phyloP scores from a whole-genome alignment of 495 filamentous ascomycete genomes.

The Paragyromitra xinjiangensis region DNA sequence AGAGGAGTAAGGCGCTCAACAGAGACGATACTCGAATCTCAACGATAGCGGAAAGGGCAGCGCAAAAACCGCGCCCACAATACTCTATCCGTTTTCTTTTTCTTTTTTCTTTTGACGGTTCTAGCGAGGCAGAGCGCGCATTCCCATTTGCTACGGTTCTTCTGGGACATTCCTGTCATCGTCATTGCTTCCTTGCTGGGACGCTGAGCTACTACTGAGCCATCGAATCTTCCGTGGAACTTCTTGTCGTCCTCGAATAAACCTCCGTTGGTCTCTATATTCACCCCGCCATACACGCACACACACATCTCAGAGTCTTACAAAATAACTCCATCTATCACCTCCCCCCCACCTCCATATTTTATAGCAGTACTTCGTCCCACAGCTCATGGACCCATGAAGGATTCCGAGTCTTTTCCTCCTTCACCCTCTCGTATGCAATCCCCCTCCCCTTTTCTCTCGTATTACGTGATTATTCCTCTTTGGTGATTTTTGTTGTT shows the following conservation, averaged over 20 bases:
- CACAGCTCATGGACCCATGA: slow-evolving; percentile 58
- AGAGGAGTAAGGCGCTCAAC: slow-evolving; percentile 24
- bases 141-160: slow-evolving; percentile 41
- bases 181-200: slow-evolving; percentile 36
- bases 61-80: slow-evolving; percentile 21
- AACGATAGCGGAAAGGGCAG: slow-evolving; percentile 28
- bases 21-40: slow-evolving; percentile 26
- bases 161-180: slow-evolving; percentile 24
- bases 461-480: slow-evolving; percentile 32
- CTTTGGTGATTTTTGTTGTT: slow-evolving; percentile 28
- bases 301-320: slow-evolving; percentile 33
- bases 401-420: slow-evolving; percentile 56
- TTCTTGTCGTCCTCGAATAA: slow-evolving; percentile 38
- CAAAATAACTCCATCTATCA: slow-evolving; percentile 50
- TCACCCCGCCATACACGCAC: slow-evolving; percentile 45
- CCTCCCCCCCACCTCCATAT: slow-evolving; percentile 31
- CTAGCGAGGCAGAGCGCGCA: slow-evolving; percentile 31
- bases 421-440: slow-evolving; percentile 54
- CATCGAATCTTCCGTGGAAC: slow-evolving; percentile 47
- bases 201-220: slow-evolving; percentile 21
- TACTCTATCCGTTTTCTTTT: slow-evolving; percentile 24
- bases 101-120: slow-evolving; percentile 18
- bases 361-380: slow-evolving; percentile 51
- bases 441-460: slow-evolving; percentile 35
- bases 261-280: slow-evolving; percentile 35